Base-by-base conservation (phyloP, 345 rosid species). In the Angophora floribunda region DNA sequence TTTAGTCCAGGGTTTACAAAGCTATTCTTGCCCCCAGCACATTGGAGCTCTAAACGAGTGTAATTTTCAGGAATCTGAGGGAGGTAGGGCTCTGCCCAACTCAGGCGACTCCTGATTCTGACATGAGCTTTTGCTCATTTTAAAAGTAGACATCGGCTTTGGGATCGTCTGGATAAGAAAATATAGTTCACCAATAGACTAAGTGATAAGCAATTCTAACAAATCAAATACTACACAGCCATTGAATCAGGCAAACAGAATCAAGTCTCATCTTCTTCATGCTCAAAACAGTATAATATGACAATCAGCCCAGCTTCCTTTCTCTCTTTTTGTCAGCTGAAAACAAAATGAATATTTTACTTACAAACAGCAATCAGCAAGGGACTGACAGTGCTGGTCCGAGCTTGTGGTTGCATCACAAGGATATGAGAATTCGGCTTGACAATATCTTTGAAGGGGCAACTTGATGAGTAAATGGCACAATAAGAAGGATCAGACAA, bases 401-500 rank as follows among this genome's bases (percentile, higher is more conserved):
- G 4, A 75, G 49, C 47, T 32, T 70, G 80, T 11, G 4, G 82
- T 49, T 75, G 49, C 82, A 75, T 36, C 82, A 19, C 49, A 75
- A 75, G 2, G 28, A 36, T 22, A 36, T 19, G 49, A 75, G 49
- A 75, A 41, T 75, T 75, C 1, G 49, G 49, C 82, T 36, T 1
- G 82, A 87, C 52, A 19, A 61, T 51, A 61, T 55, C 21, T 88
- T 44, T 32, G 85, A 67, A 51, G 19, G 10, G 26, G 12, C 22
- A 67, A 87, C 45, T 65, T 91, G 86, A 96, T 75, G 49, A 75
- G 26, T 75, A 24, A 41, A 75, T 41, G 24, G 49, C 49, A 75
- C 49, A 75, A 36, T 75, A 75, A 86, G 80, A 87, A 79, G 88
- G 78, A 21, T 84, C 47, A 88, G 65, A 93, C 90, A 88, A 98